These are phyloP conservation scores for Coffea humblotiana DNA, from an alignment of 305 asterid species.

Conservation along the genomic window DNA sequence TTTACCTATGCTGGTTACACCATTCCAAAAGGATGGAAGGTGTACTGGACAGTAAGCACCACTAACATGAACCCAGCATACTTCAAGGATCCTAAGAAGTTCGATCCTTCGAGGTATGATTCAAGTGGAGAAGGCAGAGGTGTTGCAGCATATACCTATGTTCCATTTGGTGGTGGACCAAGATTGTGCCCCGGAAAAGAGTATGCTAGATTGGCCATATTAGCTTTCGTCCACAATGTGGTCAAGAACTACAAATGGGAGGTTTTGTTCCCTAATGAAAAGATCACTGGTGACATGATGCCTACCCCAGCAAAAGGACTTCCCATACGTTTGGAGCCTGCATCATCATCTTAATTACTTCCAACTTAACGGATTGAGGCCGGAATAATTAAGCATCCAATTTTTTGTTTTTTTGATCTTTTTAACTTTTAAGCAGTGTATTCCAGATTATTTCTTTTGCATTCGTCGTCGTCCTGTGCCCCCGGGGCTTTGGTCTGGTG, in stretches of 20 bases:
- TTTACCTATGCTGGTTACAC: constrained; percentile 67
- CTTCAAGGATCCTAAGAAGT: constrained; percentile 48
- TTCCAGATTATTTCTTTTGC: no score
- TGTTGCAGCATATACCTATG: constrained; percentile 42
- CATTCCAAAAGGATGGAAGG: constrained; percentile 73
- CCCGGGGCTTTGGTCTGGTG: no score
- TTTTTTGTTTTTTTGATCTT: no score
- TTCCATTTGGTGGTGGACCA: constrained; percentile 65
- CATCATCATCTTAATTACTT: not conserved
- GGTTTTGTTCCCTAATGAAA: constrained; percentile 50
- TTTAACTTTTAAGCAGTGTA: no score
- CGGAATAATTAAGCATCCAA: no score
- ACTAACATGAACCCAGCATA: constrained; percentile 44
- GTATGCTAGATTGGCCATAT: constrained; percentile 52
- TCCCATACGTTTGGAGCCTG: constrained; percentile 35
- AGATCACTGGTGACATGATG: constrained; percentile 62
- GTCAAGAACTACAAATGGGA: constrained; percentile 52
- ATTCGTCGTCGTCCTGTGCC: no score
- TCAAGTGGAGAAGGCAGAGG: constrained; percentile 25
- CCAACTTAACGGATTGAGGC: no score
- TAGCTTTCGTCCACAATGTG: constrained; percentile 49
- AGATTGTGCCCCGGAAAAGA: constrained; percentile 71
- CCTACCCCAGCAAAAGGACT: constrained; percentile 57
- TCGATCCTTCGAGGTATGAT: constrained; percentile 55
- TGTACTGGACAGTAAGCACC: constrained; percentile 60